phyloP scores from a whole-genome alignment of 495 filamentous ascomycete species.

The Podospora pseudopauciseta region DNA sequence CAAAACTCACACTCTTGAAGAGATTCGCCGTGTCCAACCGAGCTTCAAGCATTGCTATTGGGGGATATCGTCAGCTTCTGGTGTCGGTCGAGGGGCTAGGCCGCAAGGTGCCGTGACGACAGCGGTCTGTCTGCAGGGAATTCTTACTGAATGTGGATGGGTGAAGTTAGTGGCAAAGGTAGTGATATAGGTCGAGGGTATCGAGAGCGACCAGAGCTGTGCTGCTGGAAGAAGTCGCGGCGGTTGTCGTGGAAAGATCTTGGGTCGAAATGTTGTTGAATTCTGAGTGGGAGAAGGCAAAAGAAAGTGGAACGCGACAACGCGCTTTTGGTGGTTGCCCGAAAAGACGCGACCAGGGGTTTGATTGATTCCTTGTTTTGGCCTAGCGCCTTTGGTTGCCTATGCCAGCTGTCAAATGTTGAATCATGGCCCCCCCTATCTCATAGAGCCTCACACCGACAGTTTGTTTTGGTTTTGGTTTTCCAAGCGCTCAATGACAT shows the following conservation, averaged over 20 bases:
- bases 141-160: slow-evolving; percentile 18
- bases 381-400: slow-evolving; percentile 9
- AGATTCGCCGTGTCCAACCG: slow-evolving; percentile 89
- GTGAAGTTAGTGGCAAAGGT: background rate
- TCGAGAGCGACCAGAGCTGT: background rate
- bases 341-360: slow-evolving; percentile 25
- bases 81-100: background rate
- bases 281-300: slow-evolving; percentile 14
- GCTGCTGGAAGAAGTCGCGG: background rate
- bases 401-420: background rate
- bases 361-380: slow-evolving; percentile 29
- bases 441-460: background rate
- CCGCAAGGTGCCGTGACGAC: background rate
- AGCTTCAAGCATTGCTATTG: slow-evolving; percentile 78
- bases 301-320: slow-evolving; percentile 22
- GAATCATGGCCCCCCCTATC: background rate
- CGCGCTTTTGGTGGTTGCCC: slow-evolving; percentile 15
- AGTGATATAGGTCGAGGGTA: background rate
- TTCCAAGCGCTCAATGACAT: background rate
- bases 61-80: background rate
- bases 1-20: slow-evolving; percentile 78
- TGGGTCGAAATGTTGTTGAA: slow-evolving; percentile 11
- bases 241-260: slow-evolving; percentile 5
- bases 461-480: background rate
- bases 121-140: background rate